Evolutionary conservation across 352 stramenopile genomes (phyloP).

Genomic region (Phytophthora ohioensis): DNA sequence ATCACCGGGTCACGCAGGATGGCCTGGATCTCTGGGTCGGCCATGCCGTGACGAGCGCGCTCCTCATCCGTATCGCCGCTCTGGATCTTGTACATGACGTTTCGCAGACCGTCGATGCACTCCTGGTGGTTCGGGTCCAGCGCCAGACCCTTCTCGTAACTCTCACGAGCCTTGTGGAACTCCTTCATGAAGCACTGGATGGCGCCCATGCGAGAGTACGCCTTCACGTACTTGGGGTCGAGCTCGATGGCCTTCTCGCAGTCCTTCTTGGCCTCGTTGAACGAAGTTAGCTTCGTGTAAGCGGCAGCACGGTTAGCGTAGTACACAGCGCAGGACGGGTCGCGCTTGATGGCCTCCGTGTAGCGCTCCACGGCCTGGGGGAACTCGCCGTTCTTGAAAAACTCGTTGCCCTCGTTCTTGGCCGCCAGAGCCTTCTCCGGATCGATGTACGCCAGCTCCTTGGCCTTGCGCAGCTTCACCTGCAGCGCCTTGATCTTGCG

Average conservation of each 20-base stretch:
- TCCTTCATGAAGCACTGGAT: conserved; percentile 99
- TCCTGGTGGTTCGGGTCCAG: conserved; percentile 96
- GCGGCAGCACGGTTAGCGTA: conserved; percentile 98
- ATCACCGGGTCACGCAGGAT: conserved; percentile 99
- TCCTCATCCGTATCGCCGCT: conserved; percentile 97
- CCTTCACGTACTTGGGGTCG: conserved; percentile 99
- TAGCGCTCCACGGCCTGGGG: conserved; percentile 94
- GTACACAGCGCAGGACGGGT: conserved; percentile 98
- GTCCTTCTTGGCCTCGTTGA: conserved; percentile 90
- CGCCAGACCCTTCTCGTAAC: conserved; percentile 96
- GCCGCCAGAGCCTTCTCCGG: conserved; percentile 97
- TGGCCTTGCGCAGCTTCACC: conserved; percentile 95
- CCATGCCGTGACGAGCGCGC: conserved; percentile 97
- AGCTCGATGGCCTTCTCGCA: conserved; percentile 98
- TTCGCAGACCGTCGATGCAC: conserved; percentile 96
- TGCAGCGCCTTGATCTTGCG: conserved; percentile 96
- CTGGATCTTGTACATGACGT: conserved; percentile 95
- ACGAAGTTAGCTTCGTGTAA: conserved; percentile 98
- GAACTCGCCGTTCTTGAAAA: conserved; percentile 97
- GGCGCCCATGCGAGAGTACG: conserved; percentile 97
- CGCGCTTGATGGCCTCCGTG: conserved; percentile 99
- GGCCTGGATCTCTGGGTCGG: conserved; percentile 98
- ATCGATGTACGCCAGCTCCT: conserved; percentile 96
- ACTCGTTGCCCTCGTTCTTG: conserved; percentile 99
- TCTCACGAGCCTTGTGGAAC: conserved; percentile 98